phyloP scores from a whole-genome alignment of 23 red algal species.

The Gracilariopsis chorda region DNA sequence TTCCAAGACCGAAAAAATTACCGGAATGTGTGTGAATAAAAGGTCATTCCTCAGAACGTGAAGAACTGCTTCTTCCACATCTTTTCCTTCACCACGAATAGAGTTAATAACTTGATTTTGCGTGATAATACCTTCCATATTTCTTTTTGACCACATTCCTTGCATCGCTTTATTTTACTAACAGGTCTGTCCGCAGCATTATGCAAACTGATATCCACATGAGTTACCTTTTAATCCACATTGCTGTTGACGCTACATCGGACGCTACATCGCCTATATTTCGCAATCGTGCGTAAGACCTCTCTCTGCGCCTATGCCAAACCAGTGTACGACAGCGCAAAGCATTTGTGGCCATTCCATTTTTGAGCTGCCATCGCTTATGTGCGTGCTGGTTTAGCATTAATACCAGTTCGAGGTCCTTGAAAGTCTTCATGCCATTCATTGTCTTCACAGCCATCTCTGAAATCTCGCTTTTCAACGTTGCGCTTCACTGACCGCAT shows the following conservation, averaged over 20 bases:
- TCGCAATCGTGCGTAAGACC: not conserved
- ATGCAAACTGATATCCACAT: not conserved
- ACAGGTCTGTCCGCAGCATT: not conserved
- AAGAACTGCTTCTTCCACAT: not conserved
- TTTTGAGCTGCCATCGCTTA: not conserved
- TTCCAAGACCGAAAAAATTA: not conserved
- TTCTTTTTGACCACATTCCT: conserved; percentile 50
- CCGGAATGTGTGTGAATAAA: not conserved
- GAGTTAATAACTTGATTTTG: not conserved
- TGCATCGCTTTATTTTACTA: conserved; percentile 55
- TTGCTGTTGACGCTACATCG: not conserved
- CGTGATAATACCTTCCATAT: conserved; percentile 24
- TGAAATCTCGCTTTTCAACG: not conserved
- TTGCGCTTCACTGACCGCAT: not conserved
- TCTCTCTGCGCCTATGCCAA: not conserved
- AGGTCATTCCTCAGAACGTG: not conserved
- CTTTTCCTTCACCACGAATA: not conserved
- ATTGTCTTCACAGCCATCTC: not conserved
- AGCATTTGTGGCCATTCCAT: not conserved
- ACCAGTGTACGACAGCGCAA: conserved; percentile 41
- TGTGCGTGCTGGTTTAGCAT: conserved; percentile 1
- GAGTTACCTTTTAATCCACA: conserved; percentile 29
- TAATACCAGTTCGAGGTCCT: too few relatives aligned
- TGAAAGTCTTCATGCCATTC: too few relatives aligned
- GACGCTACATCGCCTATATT: not conserved